These are phyloP conservation scores for Vigna unguiculata DNA, from an alignment of 306 rosid genomes.

Conservation along the genomic window DNA sequence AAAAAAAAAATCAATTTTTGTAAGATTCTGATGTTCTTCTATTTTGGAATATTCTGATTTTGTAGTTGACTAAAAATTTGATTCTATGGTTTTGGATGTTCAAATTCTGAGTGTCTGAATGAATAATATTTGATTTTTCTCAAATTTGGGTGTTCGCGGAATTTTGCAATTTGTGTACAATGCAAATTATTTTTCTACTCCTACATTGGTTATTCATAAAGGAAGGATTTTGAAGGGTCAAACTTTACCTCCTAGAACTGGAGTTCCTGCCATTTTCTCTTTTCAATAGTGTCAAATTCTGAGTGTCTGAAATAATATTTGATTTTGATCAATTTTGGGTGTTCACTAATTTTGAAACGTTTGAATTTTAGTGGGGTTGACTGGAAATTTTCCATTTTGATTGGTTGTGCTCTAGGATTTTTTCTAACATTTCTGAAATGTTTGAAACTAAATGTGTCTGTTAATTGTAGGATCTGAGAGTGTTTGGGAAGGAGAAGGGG, in stretches of 20 bases:
- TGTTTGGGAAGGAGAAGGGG: slow-evolving; percentile 80
- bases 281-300: slow-evolving; percentile 3
- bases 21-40: not conserved
- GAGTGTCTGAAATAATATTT: not conserved
- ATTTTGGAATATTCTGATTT: no score
- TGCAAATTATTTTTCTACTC: not conserved
- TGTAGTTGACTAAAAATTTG: no score
- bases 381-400: not conserved
- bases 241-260: slow-evolving; percentile 11
- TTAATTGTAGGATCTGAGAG: slow-evolving; percentile 73
- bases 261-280: slow-evolving; percentile 19
- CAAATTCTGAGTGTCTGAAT: not conserved
- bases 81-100: not conserved
- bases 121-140: not conserved
- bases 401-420: slow-evolving; percentile 8
- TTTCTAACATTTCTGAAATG: slow-evolving; percentile 5
- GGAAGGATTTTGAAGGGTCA: slow-evolving; percentile 18
- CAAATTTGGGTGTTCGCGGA: not conserved
- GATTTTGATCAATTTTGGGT: not conserved
- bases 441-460: slow-evolving; percentile 4
- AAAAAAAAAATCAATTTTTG: no score
- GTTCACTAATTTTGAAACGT: not conserved
- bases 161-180: not conserved
- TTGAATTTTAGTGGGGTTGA: not conserved
- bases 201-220: slow-evolving; percentile 16